Evolutionary conservation across 1,284 basidiomycete genomes (phyloP).

Genomic region (Pascua sp.): DNA sequence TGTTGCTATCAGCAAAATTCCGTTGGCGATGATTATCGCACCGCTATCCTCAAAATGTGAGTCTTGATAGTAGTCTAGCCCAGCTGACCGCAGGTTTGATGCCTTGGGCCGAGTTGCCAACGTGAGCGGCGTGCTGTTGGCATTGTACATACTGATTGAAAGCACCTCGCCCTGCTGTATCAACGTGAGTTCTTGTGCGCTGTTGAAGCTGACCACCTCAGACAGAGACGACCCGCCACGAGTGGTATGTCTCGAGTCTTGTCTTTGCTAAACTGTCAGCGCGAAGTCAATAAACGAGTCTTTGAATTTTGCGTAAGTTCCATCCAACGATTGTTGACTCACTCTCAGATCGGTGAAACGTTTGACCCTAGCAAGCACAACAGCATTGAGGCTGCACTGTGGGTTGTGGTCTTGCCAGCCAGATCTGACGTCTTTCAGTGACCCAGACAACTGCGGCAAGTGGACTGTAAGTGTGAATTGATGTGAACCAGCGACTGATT

Average conservation of each 20-base stretch:
- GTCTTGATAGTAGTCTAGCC: background rate
- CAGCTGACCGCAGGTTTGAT: slow-evolving; percentile 30
- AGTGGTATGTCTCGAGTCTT: slow-evolving; percentile 18
- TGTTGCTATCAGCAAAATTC: slow-evolving; percentile 28
- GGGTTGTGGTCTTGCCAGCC: slow-evolving; percentile 5
- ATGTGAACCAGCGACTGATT: background rate
- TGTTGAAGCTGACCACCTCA: slow-evolving; percentile 3
- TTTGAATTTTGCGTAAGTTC: slow-evolving; percentile 40
- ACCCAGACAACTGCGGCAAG: slow-evolving; percentile 52
- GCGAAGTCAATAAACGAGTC: slow-evolving; percentile 29
- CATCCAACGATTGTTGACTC: background rate
- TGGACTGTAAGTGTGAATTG: slow-evolving; percentile 45
- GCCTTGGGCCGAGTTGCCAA: slow-evolving; percentile 44
- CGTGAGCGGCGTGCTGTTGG: slow-evolving; percentile 22
- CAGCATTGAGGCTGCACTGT: slow-evolving; percentile 32
- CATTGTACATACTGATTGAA: background rate
- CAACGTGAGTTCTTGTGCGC: slow-evolving; percentile 21
- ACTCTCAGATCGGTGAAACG: slow-evolving; percentile 25
- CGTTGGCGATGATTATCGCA: slow-evolving; percentile 25
- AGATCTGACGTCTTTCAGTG: slow-evolving; percentile 22
- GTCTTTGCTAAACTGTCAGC: slow-evolving; percentile 12
- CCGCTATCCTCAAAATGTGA: slow-evolving; percentile 37
- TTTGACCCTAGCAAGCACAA: slow-evolving; percentile 28
- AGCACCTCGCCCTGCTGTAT: slow-evolving; percentile 47
- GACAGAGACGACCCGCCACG: slow-evolving; percentile 29